Evolutionary conservation across 768 basidiomycete species (phyloP).

Genomic region (Leccinum obscurum): DNA sequence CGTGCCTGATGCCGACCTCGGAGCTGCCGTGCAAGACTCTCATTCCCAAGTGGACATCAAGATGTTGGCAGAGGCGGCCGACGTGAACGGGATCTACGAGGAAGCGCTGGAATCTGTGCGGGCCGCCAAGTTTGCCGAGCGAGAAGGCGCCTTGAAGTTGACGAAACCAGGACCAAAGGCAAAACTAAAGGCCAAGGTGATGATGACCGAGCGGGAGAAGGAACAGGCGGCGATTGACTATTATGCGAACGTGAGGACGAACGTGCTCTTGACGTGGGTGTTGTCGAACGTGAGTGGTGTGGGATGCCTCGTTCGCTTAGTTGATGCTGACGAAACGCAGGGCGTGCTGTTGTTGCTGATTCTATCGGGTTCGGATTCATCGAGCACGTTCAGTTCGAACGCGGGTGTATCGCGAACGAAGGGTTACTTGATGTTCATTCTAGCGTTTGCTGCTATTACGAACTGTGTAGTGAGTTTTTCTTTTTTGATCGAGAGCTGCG

Average conservation of each 20-base stretch:
- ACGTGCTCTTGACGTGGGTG: constrained; percentile 80
- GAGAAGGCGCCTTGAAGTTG: constrained; percentile 1
- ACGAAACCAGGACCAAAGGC: constrained; percentile 5
- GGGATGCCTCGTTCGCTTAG: not conserved
- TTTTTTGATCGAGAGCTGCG: not conserved
- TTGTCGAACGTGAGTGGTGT: constrained; percentile 68
- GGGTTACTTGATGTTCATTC: constrained; percentile 76
- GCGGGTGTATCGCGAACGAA: constrained; percentile 59
- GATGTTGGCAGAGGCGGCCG: constrained; percentile 76
- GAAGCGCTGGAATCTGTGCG: constrained; percentile 78
- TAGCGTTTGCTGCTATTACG: constrained; percentile 78
- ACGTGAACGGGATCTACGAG: constrained; percentile 81
- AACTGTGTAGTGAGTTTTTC: constrained; percentile 52
- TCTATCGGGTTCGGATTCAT: constrained; percentile 55
- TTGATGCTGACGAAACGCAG: constrained; percentile 36
- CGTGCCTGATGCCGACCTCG: constrained; percentile 72
- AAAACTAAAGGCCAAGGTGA: constrained; percentile 23
- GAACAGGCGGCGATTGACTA: constrained; percentile 81
- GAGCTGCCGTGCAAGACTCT: constrained; percentile 78
- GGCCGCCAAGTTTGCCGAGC: constrained; percentile 45
- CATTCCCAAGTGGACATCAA: constrained; percentile 63
- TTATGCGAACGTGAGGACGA: constrained; percentile 85
- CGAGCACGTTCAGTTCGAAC: constrained; percentile 57
- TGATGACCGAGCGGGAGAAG: constrained; percentile 56
- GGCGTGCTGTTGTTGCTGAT: constrained; percentile 70